phyloP scores from a whole-genome alignment of 1,139 yeast species.

The Geotrichum armillariae region DNA sequence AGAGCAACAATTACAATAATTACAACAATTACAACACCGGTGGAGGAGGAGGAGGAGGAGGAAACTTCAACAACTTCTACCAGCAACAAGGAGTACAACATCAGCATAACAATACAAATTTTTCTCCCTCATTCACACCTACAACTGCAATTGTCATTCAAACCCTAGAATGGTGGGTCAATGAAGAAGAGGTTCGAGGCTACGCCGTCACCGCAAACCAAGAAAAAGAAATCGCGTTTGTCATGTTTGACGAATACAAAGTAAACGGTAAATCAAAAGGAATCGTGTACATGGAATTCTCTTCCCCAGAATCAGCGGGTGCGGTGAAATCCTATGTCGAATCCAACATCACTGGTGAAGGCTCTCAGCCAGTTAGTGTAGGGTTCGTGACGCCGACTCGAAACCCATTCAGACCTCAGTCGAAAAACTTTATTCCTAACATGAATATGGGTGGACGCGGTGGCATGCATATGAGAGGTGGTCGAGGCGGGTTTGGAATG shows the following conservation, averaged over 20 bases:
- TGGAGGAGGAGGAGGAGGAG: background rate
- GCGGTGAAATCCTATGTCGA: slow-evolving; percentile 20
- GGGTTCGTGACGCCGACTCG: slow-evolving; percentile 22
- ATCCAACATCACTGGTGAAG: slow-evolving; percentile 13
- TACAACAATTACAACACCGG: slow-evolving; percentile 23
- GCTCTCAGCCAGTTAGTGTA: slow-evolving; percentile 12
- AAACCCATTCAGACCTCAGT: slow-evolving; percentile 26
- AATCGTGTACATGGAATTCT: slow-evolving; percentile 27
- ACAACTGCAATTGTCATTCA: slow-evolving; percentile 29
- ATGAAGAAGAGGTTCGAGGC: slow-evolving; percentile 38
- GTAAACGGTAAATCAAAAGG: slow-evolving; percentile 40
- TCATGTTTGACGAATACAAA: slow-evolving; percentile 37
- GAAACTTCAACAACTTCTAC: background rate
- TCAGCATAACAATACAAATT: slow-evolving; percentile 7
- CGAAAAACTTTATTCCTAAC: slow-evolving; percentile 1
- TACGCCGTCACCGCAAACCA: slow-evolving; percentile 32
- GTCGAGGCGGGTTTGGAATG: slow-evolving; percentile 15
- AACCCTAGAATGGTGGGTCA: slow-evolving; percentile 38
- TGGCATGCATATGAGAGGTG: slow-evolving; percentile 17
- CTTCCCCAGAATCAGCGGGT: slow-evolving; percentile 23
- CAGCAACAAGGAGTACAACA: background rate
- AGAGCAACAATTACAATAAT: slow-evolving; percentile 18
- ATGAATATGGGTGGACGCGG: slow-evolving; percentile 20
- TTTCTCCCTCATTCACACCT: slow-evolving; percentile 20
- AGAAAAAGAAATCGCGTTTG: slow-evolving; percentile 30